Evolutionary conservation across 1,284 basidiomycete genomes (phyloP).

Genomic region (Erythrobasidium hasegawianum): DNA sequence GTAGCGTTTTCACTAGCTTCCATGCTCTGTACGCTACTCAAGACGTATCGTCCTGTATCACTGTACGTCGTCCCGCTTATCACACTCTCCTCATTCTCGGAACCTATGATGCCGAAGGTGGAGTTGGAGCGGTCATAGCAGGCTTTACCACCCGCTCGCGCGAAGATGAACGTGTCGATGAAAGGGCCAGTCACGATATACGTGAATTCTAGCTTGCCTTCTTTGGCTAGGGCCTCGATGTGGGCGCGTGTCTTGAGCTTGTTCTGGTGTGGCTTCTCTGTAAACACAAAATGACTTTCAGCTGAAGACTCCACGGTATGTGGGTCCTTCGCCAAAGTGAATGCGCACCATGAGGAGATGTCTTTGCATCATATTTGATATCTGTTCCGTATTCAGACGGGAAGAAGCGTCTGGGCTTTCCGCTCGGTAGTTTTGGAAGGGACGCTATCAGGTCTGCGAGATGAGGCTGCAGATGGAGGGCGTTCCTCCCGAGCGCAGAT

Average conservation of each 20-base stretch:
- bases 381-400: conserved; percentile 38
- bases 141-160: conserved; percentile 1
- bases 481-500: conserved; percentile 35
- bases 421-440: conserved; percentile 3
- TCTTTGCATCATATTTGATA: conserved; percentile 33
- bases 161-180: conserved; percentile 35
- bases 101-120: conserved; percentile 26
- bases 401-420: conserved; percentile 34
- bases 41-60: conserved; percentile 33
- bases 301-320: too few relatives aligned
- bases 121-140: conserved; percentile 17
- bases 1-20: conserved; percentile 34
- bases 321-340: too few relatives aligned
- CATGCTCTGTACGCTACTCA: conserved; percentile 26
- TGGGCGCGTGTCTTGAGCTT: conserved; percentile 37
- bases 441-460: conserved; percentile 30
- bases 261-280: conserved; percentile 38
- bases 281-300: too few relatives aligned
- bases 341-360: conserved; percentile 32
- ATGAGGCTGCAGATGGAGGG: conserved; percentile 31
- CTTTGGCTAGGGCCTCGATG: conserved; percentile 34
- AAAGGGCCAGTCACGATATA: conserved; percentile 37
- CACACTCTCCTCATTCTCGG: conserved; percentile 26
- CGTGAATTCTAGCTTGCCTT: conserved; percentile 36
- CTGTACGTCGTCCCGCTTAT: conserved; percentile 35